Evolutionary conservation across 169 alveolate species (phyloP).

Genomic region (Eimeria tenella): DNA sequence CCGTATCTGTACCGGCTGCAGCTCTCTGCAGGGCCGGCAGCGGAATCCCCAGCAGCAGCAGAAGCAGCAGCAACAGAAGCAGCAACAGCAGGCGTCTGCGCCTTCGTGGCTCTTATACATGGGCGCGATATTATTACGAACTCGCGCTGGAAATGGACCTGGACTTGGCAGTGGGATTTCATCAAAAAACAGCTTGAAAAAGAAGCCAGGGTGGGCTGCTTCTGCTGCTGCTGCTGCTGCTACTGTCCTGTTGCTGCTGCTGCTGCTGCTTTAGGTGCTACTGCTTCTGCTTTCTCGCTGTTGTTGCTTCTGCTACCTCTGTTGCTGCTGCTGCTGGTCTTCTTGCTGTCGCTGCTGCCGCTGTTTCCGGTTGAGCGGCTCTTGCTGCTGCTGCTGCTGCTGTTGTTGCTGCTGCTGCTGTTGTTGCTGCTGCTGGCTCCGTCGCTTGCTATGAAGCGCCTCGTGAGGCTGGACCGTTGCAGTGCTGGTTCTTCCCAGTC

Average conservation of each 20-base stretch:
- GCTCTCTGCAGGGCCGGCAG: not conserved
- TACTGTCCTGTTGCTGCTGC: not conserved
- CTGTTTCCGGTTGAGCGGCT: not conserved
- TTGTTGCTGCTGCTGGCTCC: not conserved
- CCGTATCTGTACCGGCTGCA: not conserved
- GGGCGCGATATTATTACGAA: not conserved
- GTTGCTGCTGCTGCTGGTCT: not conserved
- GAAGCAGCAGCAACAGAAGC: not conserved
- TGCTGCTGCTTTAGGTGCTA: not conserved
- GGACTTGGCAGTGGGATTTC: slow-evolving; percentile 24
- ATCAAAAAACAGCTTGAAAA: not conserved
- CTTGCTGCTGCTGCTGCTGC: not conserved
- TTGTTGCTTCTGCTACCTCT: not conserved
- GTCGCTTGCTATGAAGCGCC: no score
- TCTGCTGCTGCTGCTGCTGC: not conserved
- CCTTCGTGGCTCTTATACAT: not conserved
- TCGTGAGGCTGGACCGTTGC: no score
- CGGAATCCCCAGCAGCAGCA: not conserved
- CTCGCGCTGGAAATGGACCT: not conserved
- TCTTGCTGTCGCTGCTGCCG: not conserved
- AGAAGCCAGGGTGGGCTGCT: not conserved
- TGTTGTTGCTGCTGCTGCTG: not conserved
- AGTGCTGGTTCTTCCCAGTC: no score
- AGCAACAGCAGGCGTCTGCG: not conserved
- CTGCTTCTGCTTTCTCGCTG: not conserved